Evolutionary conservation across 495 filamentous ascomycete species (phyloP).

Genomic region (Echria macrotheca): DNA sequence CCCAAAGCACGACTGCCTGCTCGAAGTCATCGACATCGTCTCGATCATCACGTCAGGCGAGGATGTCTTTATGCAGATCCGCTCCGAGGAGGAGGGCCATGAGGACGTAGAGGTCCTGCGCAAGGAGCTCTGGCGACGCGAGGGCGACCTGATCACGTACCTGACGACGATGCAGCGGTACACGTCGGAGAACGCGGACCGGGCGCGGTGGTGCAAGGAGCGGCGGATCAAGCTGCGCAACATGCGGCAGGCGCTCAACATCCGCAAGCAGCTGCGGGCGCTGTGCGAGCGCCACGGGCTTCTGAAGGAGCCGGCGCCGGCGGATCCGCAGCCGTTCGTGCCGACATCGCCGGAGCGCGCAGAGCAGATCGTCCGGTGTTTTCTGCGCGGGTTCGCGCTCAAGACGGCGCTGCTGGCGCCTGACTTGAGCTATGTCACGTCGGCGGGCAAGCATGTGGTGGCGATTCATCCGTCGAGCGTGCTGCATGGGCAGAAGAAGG

Average conservation of each 20-base stretch:
- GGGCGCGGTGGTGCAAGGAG: slow-evolving; percentile 69
- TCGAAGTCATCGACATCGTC: slow-evolving; percentile 88
- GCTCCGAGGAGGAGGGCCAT: slow-evolving; percentile 73
- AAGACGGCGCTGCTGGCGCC: slow-evolving; percentile 80
- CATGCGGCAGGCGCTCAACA: slow-evolving; percentile 67
- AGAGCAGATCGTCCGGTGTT: slow-evolving; percentile 64
- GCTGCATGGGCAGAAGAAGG: slow-evolving; percentile 77
- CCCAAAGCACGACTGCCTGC: slow-evolving; percentile 60
- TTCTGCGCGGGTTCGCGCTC: slow-evolving; percentile 71
- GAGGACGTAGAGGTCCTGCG: slow-evolving; percentile 70
- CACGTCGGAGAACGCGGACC: slow-evolving; percentile 65
- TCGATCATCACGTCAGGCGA: slow-evolving; percentile 78
- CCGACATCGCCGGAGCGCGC: slow-evolving; percentile 48
- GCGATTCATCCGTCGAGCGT: slow-evolving; percentile 86
- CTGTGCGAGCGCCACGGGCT: slow-evolving; percentile 52
- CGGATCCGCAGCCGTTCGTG: slow-evolving; percentile 46
- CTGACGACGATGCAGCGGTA: slow-evolving; percentile 79
- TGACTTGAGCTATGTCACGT: slow-evolving; percentile 80
- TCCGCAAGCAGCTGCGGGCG: slow-evolving; percentile 78
- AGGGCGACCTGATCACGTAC: slow-evolving; percentile 88
- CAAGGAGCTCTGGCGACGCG: slow-evolving; percentile 66
- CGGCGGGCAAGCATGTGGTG: slow-evolving; percentile 77
- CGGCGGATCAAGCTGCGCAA: slow-evolving; percentile 75
- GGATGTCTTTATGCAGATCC: slow-evolving; percentile 76
- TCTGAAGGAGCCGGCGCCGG: slow-evolving; percentile 29